Percentiles rank a stretch among this genome's conserved stretches.
Evolutionary conservation across 2,329 filamentous ascomycete genomes (phyloP).

Genomic region (Xylaria polymorpha): DNA sequence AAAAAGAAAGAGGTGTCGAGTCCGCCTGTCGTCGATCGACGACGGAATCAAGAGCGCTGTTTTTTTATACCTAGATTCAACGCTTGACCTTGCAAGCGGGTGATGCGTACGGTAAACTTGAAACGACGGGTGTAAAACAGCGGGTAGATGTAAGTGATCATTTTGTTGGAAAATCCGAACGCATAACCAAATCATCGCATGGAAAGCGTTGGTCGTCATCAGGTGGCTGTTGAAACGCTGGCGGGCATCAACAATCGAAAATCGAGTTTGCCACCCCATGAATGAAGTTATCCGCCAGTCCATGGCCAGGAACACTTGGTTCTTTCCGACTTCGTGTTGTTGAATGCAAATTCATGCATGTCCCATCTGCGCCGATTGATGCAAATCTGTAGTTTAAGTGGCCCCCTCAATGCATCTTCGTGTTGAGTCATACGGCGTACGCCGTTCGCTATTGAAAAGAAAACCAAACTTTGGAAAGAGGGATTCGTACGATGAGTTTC

Average conservation of each 20-base stretch:
- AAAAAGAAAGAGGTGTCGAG: neutral
- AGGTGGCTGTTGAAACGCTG: neutral
- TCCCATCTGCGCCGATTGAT: constrained; percentile 8
- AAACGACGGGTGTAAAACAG: neutral
- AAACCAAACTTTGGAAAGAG: constrained; percentile 14
- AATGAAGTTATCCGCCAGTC: neutral
- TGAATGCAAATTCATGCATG: neutral
- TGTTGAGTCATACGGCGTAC: neutral
- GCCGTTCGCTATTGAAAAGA: neutral
- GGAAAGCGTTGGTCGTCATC: neutral
- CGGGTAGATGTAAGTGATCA: too few relatives aligned
- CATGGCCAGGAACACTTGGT: neutral
- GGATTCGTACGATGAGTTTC: neutral
- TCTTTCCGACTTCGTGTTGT: neutral
- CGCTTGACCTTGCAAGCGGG: constrained; percentile 36
- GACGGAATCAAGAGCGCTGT: constrained; percentile 1
- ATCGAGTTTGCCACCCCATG: neutral
- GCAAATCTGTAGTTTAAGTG: neutral
- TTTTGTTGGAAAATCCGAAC: neutral
- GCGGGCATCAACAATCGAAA: neutral
- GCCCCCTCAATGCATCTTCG: neutral
- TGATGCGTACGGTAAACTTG: neutral
- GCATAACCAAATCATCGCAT: neutral
- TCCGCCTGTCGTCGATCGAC: neutral
- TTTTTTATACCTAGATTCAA: neutral